Evolutionary conservation across 1,139 yeast genomes (phyloP), one percentile per base, ranked within the genome.

Genomic region (Kodamaea suecica): DNA sequence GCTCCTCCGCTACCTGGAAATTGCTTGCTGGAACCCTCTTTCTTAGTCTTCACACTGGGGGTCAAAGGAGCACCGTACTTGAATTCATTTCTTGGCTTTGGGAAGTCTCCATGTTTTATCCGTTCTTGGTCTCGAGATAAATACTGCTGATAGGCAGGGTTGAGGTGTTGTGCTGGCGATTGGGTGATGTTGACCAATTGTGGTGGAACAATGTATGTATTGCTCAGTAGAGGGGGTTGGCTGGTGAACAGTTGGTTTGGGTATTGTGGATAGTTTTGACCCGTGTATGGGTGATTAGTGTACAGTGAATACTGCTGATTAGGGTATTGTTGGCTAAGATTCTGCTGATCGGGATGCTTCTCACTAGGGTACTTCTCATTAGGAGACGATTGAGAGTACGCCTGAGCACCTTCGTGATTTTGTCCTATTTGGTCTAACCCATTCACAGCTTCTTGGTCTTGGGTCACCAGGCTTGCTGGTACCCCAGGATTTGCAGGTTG

Each of bases 1-100:
- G 63, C 68, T 2, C 70, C 70, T 19, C 59, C 42, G 2, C 41
- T 27, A 1, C 75, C 75, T 2, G 75, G 74, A 33, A 68, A 69
- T 4, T 50, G 49, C 8, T 57, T 51, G 7, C 67, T 59, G 2
- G 66, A 61, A 8, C 53, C 50, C 11, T 27, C 17, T 12, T 29
- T 23, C 10, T 31, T 29, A n/a, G 29, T 32, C 27, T 48, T 51
- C 19, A 41, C 43, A 4, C 46, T 49, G 4, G 51, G 45, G 29
- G 52, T 47, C 43, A 66, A 55, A 2, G 70, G 70, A 3, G 70
- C 70, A 1, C 70, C 69, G 28, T 61, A 58, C 36, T 56, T 53
- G 23, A 46, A 50, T 23, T 48, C 46, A 16, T 53, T 55, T 8
- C 47, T 45, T 5, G 56, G 50, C 20, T 47, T 48, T 2, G 70